Base-by-base conservation (phyloP, 2,329 filamentous ascomycete genomes). In the Scedosporium dehoogii region DNA sequence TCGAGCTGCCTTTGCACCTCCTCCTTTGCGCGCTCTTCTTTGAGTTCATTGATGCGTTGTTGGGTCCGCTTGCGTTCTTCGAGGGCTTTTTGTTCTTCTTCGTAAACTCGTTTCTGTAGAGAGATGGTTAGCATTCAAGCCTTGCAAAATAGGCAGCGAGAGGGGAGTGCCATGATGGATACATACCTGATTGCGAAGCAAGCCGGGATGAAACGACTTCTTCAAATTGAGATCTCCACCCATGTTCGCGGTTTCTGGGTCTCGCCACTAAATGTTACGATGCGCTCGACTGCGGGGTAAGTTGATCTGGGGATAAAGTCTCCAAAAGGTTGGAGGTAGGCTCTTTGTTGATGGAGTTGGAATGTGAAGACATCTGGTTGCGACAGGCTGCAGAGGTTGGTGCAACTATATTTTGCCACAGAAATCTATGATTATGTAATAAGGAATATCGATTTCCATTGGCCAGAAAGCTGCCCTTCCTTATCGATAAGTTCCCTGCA, bases 141-240 rank as follows among this genome's bases (percentile, higher is more conserved):
- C 23, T 58, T n/a, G 56, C 14, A 3, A 58, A 27, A 58, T 56
- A 23, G 14, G 25, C 23, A 23, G 55, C 23, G 41, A 58, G 27
- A 33, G 12, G 55, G 27, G 55, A 38, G 6, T 29, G 29, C 5
- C 10, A 7, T 9, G 38, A 16, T 56, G 23, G 53, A 16, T 21
- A 18, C 59, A 27, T 27, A 21, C 44, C 79, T 96, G 94, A 75
- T 99, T 99, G 78, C 88, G 90, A 77, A 92, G 86, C 67, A 97
- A 83, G 69, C 87, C 86, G 64, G 94, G 93, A 77, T 99, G 93
- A 86, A 93, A 99, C 81, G 90, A 90, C 77, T 92, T 91, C 78
- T 97, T 97, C 69, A 96, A 78, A 72, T 97, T 97, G 71, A 99
- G 85, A 82, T 97, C 92, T 72, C 92, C 92, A 72, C 92, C 92